A percentile compares a stretch with the other conserved stretches of the same genome.
Conservation (phyloP, 1,284 basidiomycete species). For the Trametes hirsuta region DNA sequence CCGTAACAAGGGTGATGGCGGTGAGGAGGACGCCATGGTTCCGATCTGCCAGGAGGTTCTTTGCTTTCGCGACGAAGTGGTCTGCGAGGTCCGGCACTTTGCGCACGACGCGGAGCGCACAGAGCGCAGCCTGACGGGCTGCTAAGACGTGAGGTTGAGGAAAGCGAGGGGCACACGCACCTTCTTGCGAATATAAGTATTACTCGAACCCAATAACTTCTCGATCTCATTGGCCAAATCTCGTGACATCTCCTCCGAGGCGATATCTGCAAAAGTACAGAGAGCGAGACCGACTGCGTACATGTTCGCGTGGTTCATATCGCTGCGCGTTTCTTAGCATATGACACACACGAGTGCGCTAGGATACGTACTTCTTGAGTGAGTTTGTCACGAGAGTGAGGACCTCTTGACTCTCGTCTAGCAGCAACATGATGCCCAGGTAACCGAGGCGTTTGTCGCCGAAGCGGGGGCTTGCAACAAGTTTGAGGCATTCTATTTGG, state of each 20-base stretch:
- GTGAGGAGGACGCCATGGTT: conserved; percentile 97
- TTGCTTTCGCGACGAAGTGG: conserved; percentile 90
- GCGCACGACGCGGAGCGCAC: conserved; percentile 95
- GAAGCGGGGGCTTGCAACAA: conserved; percentile 97
- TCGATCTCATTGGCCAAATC: conserved; percentile 98
- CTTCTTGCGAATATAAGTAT: conserved; percentile 99
- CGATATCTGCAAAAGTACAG: conserved; percentile 99
- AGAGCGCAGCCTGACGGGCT: conserved; percentile 81
- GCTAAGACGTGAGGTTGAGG: not conserved
- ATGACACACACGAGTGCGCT: not conserved
- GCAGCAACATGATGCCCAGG: conserved; percentile 95
- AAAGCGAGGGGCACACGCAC: conserved; percentile 43
- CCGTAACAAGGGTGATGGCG: conserved; percentile 92
- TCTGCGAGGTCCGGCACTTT: conserved; percentile 97
- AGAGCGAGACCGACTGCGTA: conserved; percentile 97
- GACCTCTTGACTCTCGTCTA: conserved; percentile 99
- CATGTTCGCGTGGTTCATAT: conserved; percentile 99
- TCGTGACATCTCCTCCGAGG: conserved; percentile 98
- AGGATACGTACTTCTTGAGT: conserved; percentile 86
- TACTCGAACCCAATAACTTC: conserved; percentile 95
- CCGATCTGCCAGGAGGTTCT: conserved; percentile 90
- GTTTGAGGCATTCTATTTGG: conserved; percentile 99
- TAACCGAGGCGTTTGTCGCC: conserved; percentile 97
- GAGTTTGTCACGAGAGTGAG: conserved; percentile 98
- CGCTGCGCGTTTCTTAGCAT: conserved; percentile 57